phyloP scores from a whole-genome alignment of 176 grass and related monocot species.

The Raddia guianensis region DNA sequence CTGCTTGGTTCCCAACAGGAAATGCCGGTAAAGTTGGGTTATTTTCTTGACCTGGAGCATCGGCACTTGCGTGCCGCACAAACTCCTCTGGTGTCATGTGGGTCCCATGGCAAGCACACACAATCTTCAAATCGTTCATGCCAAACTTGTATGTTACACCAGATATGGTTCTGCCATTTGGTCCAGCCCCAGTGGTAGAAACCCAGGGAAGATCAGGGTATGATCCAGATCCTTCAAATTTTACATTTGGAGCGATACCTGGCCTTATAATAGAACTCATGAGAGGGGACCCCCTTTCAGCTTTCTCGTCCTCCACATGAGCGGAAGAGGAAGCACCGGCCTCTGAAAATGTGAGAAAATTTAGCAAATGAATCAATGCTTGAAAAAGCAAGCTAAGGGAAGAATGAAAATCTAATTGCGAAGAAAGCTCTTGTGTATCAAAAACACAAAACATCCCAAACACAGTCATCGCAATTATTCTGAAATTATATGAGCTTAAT shows the following conservation, averaged over 20 bases:
- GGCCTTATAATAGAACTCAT: slow-evolving; percentile 68
- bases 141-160: slow-evolving; percentile 89
- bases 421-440: not conserved
- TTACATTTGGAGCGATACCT: slow-evolving; percentile 71
- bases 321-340: slow-evolving; percentile 54
- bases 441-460: not conserved
- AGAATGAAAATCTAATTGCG: not conserved
- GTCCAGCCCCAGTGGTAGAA: slow-evolving; percentile 66
- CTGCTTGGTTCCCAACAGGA: slow-evolving; percentile 50
- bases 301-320: slow-evolving; percentile 51
- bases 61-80: slow-evolving; percentile 67
- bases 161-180: slow-evolving; percentile 85
- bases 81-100: slow-evolving; percentile 87
- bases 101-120: slow-evolving; percentile 89
- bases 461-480: slow-evolving; percentile 15
- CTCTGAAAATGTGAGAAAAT: slow-evolving; percentile 34
- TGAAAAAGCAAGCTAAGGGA: not conserved
- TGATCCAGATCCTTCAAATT: slow-evolving; percentile 86
- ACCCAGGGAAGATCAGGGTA: slow-evolving; percentile 95
- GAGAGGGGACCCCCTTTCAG: slow-evolving; percentile 42
- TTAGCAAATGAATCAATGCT: not conserved
- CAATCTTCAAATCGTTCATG: slow-evolving; percentile 72
- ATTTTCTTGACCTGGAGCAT: slow-evolving; percentile 50
- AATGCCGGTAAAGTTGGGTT: slow-evolving; percentile 34
- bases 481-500: slow-evolving; percentile 22